These are phyloP conservation scores for Candida succiphila DNA, from an alignment of 805 yeast genomes.

Conservation along the genomic window DNA sequence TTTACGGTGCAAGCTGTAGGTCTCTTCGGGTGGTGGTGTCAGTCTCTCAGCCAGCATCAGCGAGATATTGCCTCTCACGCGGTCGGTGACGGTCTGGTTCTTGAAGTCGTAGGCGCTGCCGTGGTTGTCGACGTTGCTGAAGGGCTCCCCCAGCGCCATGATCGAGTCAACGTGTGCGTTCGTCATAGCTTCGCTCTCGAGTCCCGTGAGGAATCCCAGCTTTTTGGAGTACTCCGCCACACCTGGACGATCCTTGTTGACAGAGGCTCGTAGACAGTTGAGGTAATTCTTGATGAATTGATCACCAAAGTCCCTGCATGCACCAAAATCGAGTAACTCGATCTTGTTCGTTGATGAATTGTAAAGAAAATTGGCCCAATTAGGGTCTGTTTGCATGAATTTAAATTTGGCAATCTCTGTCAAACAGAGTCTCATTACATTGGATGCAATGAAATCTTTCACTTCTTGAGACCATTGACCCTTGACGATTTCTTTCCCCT, in stretches of 20 bases:
- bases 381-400: conserved; percentile 98
- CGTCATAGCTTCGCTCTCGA: conserved; percentile 81
- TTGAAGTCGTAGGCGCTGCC: conserved; percentile 60
- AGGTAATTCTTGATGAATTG: conserved; percentile 65
- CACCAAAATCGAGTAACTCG: conserved; percentile 92
- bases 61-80: conserved; percentile 81
- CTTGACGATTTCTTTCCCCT: conserved; percentile 74
- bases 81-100: conserved; percentile 84
- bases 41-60: conserved; percentile 86
- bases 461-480: conserved; percentile 67
- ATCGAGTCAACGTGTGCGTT: conserved; percentile 90
- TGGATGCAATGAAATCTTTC: conserved; percentile 71
- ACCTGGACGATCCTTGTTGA: conserved; percentile 48
- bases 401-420: conserved; percentile 74
- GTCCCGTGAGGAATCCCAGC: conserved; percentile 86
- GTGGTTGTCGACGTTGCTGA: conserved; percentile 39
- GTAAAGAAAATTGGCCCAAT: conserved; percentile 95
- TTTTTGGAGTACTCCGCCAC: conserved; percentile 58
- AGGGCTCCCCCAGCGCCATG: conserved; percentile 87
- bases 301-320: conserved; percentile 69
- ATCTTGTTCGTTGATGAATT: conserved; percentile 61
- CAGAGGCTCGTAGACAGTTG: conserved; percentile 65
- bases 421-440: conserved; percentile 79
- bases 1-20: conserved; percentile 92
- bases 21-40: conserved; percentile 97